Evolutionary conservation across 176 grass and related monocot genomes (phyloP).

Genomic region (Pontederia paniculata): DNA sequence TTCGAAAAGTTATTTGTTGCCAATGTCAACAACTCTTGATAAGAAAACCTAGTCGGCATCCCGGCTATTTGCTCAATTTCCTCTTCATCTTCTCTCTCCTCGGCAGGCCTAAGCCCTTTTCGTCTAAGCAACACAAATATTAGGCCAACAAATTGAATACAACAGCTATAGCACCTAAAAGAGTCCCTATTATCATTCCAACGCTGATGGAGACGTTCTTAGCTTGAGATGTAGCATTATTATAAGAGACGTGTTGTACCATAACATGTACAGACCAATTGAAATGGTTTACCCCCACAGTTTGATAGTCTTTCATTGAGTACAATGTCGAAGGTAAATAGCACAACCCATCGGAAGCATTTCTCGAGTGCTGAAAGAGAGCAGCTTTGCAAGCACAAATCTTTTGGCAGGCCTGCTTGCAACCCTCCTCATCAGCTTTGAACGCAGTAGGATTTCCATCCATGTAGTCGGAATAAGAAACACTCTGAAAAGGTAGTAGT

Average conservation of each 20-base stretch:
- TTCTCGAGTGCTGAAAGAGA: conserved; percentile 7
- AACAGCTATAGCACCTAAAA: conserved; percentile 6
- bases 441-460: conserved; percentile 2
- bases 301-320: background rate
- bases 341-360: conserved; percentile 22
- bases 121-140: conserved; percentile 11
- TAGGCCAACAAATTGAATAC: background rate
- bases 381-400: conserved; percentile 36
- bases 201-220: background rate
- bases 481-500: conserved; percentile 27
- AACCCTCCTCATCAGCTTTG: conserved; percentile 16
- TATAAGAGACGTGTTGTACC: conserved; percentile 5
- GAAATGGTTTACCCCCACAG: too few relatives aligned
- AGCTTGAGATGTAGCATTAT: too few relatives aligned
- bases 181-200: background rate
- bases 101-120: background rate
- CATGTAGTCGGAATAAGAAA: conserved; percentile 19
- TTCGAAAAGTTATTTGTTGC: conserved; percentile 32
- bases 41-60: conserved; percentile 35
- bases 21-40: conserved; percentile 34
- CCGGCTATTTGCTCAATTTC: conserved; percentile 19
- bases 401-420: conserved; percentile 28
- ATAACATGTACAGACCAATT: conserved; percentile 29
- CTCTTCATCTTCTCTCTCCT: background rate
- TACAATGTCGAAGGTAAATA: conserved; percentile 20